A percentile compares a stretch with the other conserved stretches of the same genome.
These are phyloP conservation scores for Diospyros kaki DNA, from an alignment of 148 eudicot species.

Conservation along the genomic window DNA sequence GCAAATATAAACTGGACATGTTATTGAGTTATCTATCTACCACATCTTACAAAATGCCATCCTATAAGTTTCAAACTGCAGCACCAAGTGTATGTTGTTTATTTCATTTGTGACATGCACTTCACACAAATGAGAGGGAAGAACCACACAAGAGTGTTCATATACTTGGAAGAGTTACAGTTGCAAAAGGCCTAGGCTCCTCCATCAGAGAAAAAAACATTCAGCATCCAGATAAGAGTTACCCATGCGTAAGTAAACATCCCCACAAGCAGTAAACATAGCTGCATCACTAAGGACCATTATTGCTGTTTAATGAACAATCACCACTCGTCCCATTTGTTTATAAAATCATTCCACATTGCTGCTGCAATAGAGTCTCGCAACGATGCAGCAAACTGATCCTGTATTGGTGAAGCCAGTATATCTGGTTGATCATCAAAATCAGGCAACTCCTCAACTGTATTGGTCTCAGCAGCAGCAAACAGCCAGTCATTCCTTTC, in stretches of 20 bases:
- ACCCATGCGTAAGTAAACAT: neutral
- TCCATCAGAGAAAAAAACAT: neutral
- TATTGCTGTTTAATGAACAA: neutral
- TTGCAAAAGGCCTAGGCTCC: neutral
- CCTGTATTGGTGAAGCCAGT: slow-evolving; percentile 38
- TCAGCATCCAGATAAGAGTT: neutral
- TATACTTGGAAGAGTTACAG: neutral
- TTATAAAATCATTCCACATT: slow-evolving; percentile 77
- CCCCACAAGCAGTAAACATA: neutral
- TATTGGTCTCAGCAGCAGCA: slow-evolving; percentile 32
- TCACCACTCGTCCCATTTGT: slow-evolving; percentile 80
- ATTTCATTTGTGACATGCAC: too few species aligned
- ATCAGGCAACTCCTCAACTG: slow-evolving; percentile 32
- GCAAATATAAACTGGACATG: too few species aligned
- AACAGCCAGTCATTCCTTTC: slow-evolving; percentile 66
- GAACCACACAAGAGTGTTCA: too few species aligned
- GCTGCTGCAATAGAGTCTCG: slow-evolving; percentile 62
- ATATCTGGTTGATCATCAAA: slow-evolving; percentile 47
- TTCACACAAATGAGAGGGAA: too few species aligned
- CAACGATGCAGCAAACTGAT: slow-evolving; percentile 43
- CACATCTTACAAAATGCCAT: too few species aligned
- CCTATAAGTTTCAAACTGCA: too few species aligned
- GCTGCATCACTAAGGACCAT: neutral
- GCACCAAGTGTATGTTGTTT: too few species aligned
- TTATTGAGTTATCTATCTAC: too few species aligned